Evolutionary conservation across 163 green algal genomes (phyloP).

Genomic region (Volvox carteri): DNA sequence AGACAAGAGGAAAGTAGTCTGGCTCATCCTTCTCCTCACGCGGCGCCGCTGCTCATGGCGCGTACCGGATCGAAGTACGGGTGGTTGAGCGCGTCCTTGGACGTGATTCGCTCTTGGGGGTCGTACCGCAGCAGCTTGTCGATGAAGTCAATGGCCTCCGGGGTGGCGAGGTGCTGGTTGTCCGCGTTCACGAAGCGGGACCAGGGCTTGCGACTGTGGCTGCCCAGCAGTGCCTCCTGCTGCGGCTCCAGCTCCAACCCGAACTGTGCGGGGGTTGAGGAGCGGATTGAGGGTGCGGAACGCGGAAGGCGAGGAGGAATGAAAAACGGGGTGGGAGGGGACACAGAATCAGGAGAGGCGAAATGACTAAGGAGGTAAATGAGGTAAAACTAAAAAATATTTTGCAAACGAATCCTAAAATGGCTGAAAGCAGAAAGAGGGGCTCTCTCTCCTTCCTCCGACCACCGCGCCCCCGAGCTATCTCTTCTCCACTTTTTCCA

Average conservation of each 20-base stretch:
- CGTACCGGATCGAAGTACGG: slow-evolving; percentile 91
- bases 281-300: too few relatives aligned
- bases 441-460: too few relatives aligned
- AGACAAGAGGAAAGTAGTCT: too few relatives aligned
- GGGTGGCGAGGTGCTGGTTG: slow-evolving; percentile 94
- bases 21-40: neutral
- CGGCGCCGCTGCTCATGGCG: neutral
- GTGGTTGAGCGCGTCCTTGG: slow-evolving; percentile 93
- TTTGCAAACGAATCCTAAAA: too few relatives aligned
- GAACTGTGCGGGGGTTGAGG: slow-evolving; percentile 86
- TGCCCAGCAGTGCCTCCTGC: slow-evolving; percentile 88
- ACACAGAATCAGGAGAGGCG: neutral
- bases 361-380: too few relatives aligned
- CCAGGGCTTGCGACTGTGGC: slow-evolving; percentile 95
- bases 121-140: slow-evolving; percentile 97
- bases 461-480: too few relatives aligned
- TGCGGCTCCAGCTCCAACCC: slow-evolving; percentile 96
- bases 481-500: too few relatives aligned
- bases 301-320: neutral
- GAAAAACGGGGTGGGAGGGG: neutral
- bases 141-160: slow-evolving; percentile 97
- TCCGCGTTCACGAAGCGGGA: slow-evolving; percentile 95
- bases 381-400: too few relatives aligned
- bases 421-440: too few relatives aligned
- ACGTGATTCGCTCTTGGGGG: slow-evolving; percentile 92